Base-by-base conservation (phyloP, 768 basidiomycete genomes). In the Psilocybe subaeruginosa region DNA sequence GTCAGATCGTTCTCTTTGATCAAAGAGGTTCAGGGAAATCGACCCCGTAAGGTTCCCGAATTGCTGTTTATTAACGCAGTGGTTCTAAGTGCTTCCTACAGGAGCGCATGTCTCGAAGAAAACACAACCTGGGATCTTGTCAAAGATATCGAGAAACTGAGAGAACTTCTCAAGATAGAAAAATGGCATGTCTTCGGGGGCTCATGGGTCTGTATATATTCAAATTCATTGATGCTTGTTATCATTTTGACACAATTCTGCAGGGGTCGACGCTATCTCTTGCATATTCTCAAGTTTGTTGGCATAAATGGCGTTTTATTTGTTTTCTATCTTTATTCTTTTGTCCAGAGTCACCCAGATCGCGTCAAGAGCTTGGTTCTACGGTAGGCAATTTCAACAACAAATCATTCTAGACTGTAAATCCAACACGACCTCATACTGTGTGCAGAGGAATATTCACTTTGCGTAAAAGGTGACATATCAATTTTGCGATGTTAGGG, bases 141-240 rank as follows among this genome's bases (percentile, higher is more conserved):
- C 27, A 90, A 85, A 64, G 96, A 98, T 69, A 86, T 95, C 8
- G 96, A 98, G 72, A 89, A 79, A 68, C 76, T 97, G 27, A 83
- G 96, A 59, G 80, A 89, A 70, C 83, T 90, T 60, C 82, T 98
- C 14, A 76, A 76, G 45, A 82, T 98, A 58, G 88, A 92, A 17
- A 92, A 87, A 69, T 97, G 95, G 95, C 88, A 96, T 59, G 92
- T 97, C 29, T 97, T 98, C 70, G 96, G 96, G 30, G 95, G 95
- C 8, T 93, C 90, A 52, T 97, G 95, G 95, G 91, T 90, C 65
- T 6, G 54, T 59, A 3, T 14, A 14, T 54, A 30, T 17, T 50
- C 53, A 4, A 31, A 16, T 43, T 0, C 23, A 46, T 52, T 17
- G 11, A 8, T 31, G 23, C 35, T n/a, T 53, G 8, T 5, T 52